Percentiles rank a stretch among this genome's conserved stretches.
These are phyloP conservation scores for Plasmopara muralis DNA, from an alignment of 352 stramenopile genomes.

Conservation along the genomic window DNA sequence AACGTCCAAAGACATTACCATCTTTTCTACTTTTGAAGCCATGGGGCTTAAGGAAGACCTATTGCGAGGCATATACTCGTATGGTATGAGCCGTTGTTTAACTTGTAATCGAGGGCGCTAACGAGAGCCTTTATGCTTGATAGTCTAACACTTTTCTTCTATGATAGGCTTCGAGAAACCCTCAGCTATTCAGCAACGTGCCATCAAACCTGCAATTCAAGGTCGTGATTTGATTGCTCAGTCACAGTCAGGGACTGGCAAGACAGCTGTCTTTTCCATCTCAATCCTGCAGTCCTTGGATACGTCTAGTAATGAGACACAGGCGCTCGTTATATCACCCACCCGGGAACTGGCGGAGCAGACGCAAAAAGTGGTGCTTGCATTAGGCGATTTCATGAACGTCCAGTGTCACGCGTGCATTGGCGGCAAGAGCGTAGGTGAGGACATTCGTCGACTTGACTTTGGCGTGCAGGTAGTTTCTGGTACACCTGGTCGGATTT, in stretches of 20 bases:
- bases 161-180: constrained; percentile 92
- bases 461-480: constrained; percentile 92
- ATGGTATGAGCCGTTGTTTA: constrained; percentile 26
- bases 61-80: constrained; percentile 85
- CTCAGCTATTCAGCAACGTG: constrained; percentile 97
- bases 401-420: constrained; percentile 96
- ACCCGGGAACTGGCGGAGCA: constrained; percentile 96
- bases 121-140: too few relatives aligned
- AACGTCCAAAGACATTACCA: constrained; percentile 84
- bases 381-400: constrained; percentile 97
- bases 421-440: constrained; percentile 90
- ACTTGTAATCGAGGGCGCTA: too few relatives aligned
- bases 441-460: constrained; percentile 94
- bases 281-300: constrained; percentile 92
- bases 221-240: constrained; percentile 97
- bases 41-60: constrained; percentile 92
- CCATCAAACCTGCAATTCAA: constrained; percentile 94
- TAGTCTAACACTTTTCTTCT: too few relatives aligned
- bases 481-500: constrained; percentile 96
- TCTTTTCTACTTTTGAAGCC: constrained; percentile 84
- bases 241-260: constrained; percentile 91
- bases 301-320: constrained; percentile 86
- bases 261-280: constrained; percentile 96
- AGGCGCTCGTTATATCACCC: constrained; percentile 94
- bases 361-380: constrained; percentile 93